Evolutionary conservation across 805 yeast genomes (phyloP).

Genomic region (Candida vaughaniae): DNA sequence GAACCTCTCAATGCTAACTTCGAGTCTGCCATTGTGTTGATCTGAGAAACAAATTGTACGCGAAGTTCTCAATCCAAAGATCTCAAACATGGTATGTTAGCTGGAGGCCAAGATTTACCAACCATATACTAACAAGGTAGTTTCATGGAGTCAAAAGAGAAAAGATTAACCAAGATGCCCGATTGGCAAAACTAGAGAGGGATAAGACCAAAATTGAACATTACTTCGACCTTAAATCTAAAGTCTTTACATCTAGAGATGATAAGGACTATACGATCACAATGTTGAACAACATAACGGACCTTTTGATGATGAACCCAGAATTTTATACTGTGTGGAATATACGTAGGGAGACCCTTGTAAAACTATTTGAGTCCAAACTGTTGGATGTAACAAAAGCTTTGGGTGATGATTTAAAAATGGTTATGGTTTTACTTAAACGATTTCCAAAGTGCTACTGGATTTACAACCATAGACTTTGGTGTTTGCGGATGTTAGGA

Average conservation of each 20-base stretch:
- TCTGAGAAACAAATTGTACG: slow-evolving; percentile 1
- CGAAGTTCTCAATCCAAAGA: neutral
- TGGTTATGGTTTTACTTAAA: slow-evolving; percentile 58
- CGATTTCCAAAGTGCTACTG: slow-evolving; percentile 88
- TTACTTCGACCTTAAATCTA: slow-evolving; percentile 48
- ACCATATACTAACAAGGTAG: slow-evolving; percentile 14
- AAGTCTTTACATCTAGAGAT: slow-evolving; percentile 36
- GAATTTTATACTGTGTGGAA: slow-evolving; percentile 93
- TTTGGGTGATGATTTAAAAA: slow-evolving; percentile 58
- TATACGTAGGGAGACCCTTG: slow-evolving; percentile 71
- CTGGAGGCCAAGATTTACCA: too few relatives aligned
- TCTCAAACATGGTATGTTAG: slow-evolving; percentile 2
- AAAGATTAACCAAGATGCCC: slow-evolving; percentile 55
- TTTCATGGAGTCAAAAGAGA: slow-evolving; percentile 75
- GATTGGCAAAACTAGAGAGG: slow-evolving; percentile 45
- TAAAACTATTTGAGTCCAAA: slow-evolving; percentile 21
- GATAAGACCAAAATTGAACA: slow-evolving; percentile 62
- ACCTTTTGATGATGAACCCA: slow-evolving; percentile 66
- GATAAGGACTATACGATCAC: slow-evolving; percentile 20
- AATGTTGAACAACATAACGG: slow-evolving; percentile 54
- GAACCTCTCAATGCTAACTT: slow-evolving; percentile 73
- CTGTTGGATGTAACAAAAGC: slow-evolving; percentile 9
- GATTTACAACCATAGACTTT: slow-evolving; percentile 92
- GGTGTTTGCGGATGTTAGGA: slow-evolving; percentile 59
- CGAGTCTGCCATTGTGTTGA: slow-evolving; percentile 13